Conservation (phyloP, 805 yeast species). For the Torulaspora gathmanii region DNA sequence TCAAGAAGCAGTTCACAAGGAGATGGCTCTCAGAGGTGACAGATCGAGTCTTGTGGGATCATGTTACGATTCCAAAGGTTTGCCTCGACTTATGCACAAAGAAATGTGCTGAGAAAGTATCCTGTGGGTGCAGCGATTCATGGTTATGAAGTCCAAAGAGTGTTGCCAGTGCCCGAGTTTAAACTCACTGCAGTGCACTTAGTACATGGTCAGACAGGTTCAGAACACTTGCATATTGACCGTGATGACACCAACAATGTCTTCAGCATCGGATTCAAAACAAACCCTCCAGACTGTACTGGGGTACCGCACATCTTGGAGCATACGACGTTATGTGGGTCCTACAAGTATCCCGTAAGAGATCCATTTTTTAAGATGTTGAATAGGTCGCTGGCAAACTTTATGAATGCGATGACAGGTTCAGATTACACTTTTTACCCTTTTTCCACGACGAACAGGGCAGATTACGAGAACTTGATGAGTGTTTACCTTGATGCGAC, state of each 20-base stretch:
- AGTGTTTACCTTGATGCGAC: slow-evolving; percentile 86
- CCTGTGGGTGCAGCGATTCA: slow-evolving; percentile 58
- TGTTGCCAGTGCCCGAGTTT: slow-evolving; percentile 72
- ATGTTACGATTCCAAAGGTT: slow-evolving; percentile 29
- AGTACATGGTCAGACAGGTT: slow-evolving; percentile 62
- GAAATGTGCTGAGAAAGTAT: slow-evolving; percentile 45
- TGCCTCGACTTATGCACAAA: slow-evolving; percentile 30
- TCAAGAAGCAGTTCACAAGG: background rate
- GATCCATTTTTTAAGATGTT: slow-evolving; percentile 98
- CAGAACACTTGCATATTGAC: slow-evolving; percentile 81
- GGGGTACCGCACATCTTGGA: slow-evolving; percentile 96
- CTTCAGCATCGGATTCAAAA: slow-evolving; percentile 83
- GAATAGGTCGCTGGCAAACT: slow-evolving; percentile 87
- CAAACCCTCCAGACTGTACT: slow-evolving; percentile 90
- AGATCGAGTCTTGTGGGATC: background rate
- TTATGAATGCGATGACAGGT: slow-evolving; percentile 99
- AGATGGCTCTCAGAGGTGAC: background rate
- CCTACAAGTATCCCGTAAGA: slow-evolving; percentile 83
- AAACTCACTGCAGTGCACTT: slow-evolving; percentile 74
- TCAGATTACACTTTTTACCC: slow-evolving; percentile 95
- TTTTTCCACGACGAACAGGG: slow-evolving; percentile 84
- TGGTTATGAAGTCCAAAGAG: slow-evolving; percentile 64
- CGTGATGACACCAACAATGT: slow-evolving; percentile 81
- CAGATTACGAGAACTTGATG: slow-evolving; percentile 78
- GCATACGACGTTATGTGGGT: slow-evolving; percentile 95